A percentile compares a stretch with the other conserved stretches of the same genome.
These are phyloP conservation scores for Polyporus tsugae DNA, from an alignment of 1,284 basidiomycete species.

Conservation along the genomic window DNA sequence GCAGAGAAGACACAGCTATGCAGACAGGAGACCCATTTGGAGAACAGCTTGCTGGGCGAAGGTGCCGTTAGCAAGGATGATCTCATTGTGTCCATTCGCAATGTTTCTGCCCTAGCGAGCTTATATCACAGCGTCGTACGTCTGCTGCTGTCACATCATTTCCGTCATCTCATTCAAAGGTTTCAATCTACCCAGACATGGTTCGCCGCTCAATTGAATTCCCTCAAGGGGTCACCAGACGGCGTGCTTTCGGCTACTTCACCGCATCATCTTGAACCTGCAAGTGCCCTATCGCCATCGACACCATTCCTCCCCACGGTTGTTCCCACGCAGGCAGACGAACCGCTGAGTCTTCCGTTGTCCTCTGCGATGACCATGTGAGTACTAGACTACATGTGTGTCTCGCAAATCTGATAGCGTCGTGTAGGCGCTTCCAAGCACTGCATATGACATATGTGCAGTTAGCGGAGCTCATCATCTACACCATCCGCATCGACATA, in stretches of 20 bases:
- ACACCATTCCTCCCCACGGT: conserved; percentile 56
- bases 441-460: conserved; percentile 91
- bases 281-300: conserved; percentile 57
- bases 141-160: conserved; percentile 2
- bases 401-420: conserved; percentile 21
- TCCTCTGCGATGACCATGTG: conserved; percentile 89
- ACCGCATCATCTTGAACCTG: conserved; percentile 56
- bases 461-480: conserved; percentile 86
- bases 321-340: conserved; percentile 47
- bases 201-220: conserved; percentile 77
- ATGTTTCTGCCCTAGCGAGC: conserved; percentile 80
- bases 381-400: conserved; percentile 42
- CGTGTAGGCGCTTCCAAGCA: conserved; percentile 84
- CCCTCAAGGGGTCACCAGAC: conserved; percentile 70
- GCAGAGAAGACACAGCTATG: conserved; percentile 64
- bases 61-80: conserved; percentile 66
- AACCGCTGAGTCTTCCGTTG: conserved; percentile 75
- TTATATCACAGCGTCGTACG: conserved; percentile 89
- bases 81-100: conserved; percentile 81
- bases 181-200: conserved; percentile 63
- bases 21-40: conserved; percentile 80
- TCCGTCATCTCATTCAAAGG: not conserved
- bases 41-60: conserved; percentile 68
- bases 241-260: conserved; percentile 61
- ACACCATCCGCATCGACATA: conserved; percentile 90